These are phyloP conservation scores for Aspergillus steynii DNA, from an alignment of 495 filamentous ascomycete genomes.

Conservation along the genomic window DNA sequence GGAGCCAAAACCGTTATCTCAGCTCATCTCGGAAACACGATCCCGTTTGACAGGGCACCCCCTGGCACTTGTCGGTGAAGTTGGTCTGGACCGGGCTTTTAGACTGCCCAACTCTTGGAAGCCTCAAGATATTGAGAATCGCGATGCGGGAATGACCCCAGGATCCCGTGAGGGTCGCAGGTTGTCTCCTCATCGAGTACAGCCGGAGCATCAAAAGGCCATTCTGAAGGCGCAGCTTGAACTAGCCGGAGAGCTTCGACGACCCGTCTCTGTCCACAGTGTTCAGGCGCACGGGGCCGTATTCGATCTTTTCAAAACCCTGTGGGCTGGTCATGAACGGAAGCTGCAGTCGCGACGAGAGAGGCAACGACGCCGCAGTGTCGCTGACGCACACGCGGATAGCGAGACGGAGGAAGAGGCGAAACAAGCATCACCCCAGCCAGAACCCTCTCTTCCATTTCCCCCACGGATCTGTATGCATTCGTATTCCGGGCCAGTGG, in stretches of 20 bases:
- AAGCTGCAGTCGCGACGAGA: constrained; percentile 64
- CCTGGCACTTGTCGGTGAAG: constrained; percentile 77
- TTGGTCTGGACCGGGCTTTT: constrained; percentile 85
- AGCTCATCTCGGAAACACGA: constrained; percentile 65
- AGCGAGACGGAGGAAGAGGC: constrained; percentile 38
- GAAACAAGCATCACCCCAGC: constrained; percentile 26
- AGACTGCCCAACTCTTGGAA: constrained; percentile 71
- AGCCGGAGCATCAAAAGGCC: constrained; percentile 72
- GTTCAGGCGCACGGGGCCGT: constrained; percentile 87
- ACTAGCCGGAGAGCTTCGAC: constrained; percentile 77
- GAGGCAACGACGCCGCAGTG: constrained; percentile 43
- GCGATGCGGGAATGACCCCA: constrained; percentile 64
- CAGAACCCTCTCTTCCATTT: constrained; percentile 57
- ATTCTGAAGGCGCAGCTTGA: constrained; percentile 80
- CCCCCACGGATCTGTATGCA: constrained; percentile 93
- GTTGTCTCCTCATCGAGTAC: constrained; percentile 73
- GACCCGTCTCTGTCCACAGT: constrained; percentile 85
- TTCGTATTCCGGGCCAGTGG: constrained; percentile 82
- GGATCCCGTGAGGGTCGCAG: constrained; percentile 78
- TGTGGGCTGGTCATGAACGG: constrained; percentile 85
- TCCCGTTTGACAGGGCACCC: constrained; percentile 62
- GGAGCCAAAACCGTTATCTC: constrained; percentile 66
- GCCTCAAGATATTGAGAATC: constrained; percentile 47
- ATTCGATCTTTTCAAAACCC: constrained; percentile 68
- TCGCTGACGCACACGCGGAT: constrained; percentile 27